phyloP scores from a whole-genome alignment of 2,329 filamentous ascomycete species.

The Epichloe bromicola region DNA sequence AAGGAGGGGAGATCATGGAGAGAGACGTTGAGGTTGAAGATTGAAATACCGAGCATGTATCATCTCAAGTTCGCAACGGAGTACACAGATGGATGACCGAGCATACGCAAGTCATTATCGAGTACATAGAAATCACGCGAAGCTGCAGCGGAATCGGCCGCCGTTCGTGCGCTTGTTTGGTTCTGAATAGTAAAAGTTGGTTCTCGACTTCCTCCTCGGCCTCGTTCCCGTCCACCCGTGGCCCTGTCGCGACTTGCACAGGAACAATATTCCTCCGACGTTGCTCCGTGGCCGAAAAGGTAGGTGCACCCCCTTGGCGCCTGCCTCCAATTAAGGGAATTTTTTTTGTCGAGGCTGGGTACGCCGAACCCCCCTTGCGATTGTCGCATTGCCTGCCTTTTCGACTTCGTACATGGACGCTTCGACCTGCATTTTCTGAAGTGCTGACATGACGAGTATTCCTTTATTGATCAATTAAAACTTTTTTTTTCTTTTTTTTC shows the following conservation, averaged over 20 bases:
- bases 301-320: background rate
- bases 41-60: no score
- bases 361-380: background rate
- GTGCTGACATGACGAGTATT: background rate
- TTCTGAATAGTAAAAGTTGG: no score
- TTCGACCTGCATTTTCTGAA: background rate
- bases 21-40: no score
- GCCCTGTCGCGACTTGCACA: background rate
- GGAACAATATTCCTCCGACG: background rate
- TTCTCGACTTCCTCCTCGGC: no score
- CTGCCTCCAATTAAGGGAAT: constrained; percentile 1
- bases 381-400: background rate
- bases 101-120: background rate
- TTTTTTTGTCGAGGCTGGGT: background rate
- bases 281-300: background rate
- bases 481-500: background rate
- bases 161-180: background rate
- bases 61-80: background rate
- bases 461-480: background rate
- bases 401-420: background rate
- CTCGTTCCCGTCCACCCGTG: background rate
- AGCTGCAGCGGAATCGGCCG: background rate
- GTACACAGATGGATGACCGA: background rate
- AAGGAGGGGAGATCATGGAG: no score
- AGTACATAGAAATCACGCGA: background rate